phyloP scores from a whole-genome alignment of 129 eudicot genomes.

The Gnaphalium uliginosum region DNA sequence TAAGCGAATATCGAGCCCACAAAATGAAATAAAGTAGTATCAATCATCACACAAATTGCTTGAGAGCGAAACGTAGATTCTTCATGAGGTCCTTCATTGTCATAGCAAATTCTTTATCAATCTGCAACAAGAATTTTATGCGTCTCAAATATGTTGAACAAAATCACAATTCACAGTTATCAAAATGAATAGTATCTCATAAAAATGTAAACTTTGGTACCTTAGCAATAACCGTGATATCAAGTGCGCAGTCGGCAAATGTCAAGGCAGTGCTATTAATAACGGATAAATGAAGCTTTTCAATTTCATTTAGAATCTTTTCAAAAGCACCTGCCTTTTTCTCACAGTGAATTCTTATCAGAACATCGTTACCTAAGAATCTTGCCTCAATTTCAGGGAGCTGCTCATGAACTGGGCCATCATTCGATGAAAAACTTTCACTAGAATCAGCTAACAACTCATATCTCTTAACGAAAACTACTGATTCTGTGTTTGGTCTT shows the following conservation, averaged over 20 bases:
- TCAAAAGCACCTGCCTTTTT: conserved; percentile 58
- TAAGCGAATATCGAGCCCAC: conserved; percentile 9
- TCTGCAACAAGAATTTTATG: conserved; percentile 43
- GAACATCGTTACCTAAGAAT: conserved; percentile 51
- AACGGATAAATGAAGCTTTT: conserved; percentile 65
- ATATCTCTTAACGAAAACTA: conserved; percentile 55
- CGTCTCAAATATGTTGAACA: neutral
- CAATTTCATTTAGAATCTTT: conserved; percentile 53
- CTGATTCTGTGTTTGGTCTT: conserved; percentile 59
- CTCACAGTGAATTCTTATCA: conserved; percentile 72
- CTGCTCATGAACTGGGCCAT: conserved; percentile 52
- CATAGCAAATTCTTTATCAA: conserved; percentile 56
- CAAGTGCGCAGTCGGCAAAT: conserved; percentile 62
- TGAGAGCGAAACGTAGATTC: conserved; percentile 55
- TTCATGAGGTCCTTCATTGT: conserved; percentile 59
- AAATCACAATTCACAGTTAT: neutral
- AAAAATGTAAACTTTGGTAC: conserved; percentile 37
- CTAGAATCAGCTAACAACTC: conserved; percentile 37
- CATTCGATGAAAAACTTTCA: conserved; percentile 42
- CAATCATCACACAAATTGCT: conserved; percentile 39
- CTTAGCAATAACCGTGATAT: conserved; percentile 65
- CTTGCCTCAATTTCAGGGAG: conserved; percentile 85
- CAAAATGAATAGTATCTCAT: neutral
- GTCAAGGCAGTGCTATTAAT: conserved; percentile 55
- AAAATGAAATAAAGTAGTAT: neutral